Base-by-base conservation (phyloP, 768 basidiomycete genomes). In the Tulasnella sp. region DNA sequence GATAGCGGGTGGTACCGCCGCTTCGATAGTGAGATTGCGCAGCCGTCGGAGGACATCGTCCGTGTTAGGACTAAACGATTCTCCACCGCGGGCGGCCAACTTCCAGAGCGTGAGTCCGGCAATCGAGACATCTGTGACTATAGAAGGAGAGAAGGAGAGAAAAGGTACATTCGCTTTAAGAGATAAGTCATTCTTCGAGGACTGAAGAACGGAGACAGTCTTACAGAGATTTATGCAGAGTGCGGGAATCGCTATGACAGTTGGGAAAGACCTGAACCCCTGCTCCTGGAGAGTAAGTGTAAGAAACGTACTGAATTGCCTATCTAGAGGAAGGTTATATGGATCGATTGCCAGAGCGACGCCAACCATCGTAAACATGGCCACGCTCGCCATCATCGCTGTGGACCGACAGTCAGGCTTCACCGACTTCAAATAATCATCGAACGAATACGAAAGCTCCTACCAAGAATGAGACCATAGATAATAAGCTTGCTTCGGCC, bases 1-100 rank as follows among this genome's bases (percentile, higher is more conserved):
- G 35, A 74, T 48, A 20, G 48, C 74, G 29, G 74, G 74, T 40
- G 74, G 74, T 26, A 74, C 46, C 16, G 74, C 74, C 48, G 74
- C 44, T 51, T 74, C 74, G 18, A 39, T n/a, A 13, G 74, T 74
- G 26, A 74, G 9, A 26, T 39, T 46, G 26, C 37, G 44, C 10
- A 74, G 74, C n/a, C 48, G 13, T 2, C 35, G 32, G 35, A 74
- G 42, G 23, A 48, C 74, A 26, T 44, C 40, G 46, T 74, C 74
- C 11, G 74, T 74, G 44, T 74, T 57, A 35, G 44, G 74, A 26
- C 48, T 48, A 42, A 74, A 74, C n/a, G 57, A 2, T 26, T 61
- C n/a, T 15, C n/a, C 57, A 20, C 74, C 74, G 18, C 26, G 16
- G 2, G 10, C 46, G 23, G 16, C 9, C 10, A 74, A 32, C 46